These are phyloP conservation scores for Massarina eburnea DNA, from an alignment of 2,329 filamentous ascomycete genomes.

Conservation along the genomic window DNA sequence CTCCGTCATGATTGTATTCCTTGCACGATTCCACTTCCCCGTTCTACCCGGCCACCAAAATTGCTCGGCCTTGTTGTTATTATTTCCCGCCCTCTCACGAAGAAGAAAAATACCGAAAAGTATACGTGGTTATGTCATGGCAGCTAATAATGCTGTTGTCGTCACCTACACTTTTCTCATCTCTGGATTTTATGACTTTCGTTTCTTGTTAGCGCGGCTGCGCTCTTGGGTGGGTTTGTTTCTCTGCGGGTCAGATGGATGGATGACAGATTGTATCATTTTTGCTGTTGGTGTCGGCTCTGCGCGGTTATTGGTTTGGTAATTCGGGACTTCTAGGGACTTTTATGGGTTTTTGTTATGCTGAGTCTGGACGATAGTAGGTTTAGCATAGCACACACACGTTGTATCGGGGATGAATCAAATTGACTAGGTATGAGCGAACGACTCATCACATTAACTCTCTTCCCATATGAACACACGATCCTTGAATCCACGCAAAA, in stretches of 20 bases:
- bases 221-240: background rate
- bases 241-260: conserved; percentile 22
- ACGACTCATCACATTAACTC: no score
- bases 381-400: no score
- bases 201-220: conserved; percentile 7
- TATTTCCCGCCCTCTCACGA: conserved; percentile 3
- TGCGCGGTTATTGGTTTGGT: background rate
- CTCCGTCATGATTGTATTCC: conserved; percentile 9
- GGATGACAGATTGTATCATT: conserved; percentile 25
- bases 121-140: conserved; percentile 30
- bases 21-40: conserved; percentile 5
- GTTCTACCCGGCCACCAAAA: conserved; percentile 13
- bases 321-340: no score
- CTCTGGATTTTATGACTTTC: conserved; percentile 9
- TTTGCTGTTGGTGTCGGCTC: background rate
- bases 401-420: no score
- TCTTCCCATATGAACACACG: no score
- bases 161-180: no score
- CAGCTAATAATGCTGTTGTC: no score
- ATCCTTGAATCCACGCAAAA: no score
- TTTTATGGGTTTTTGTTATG: no score
- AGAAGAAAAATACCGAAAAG: conserved; percentile 12
- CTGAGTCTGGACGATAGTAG: no score
- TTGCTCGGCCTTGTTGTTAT: conserved; percentile 11
- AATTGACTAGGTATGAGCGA: no score